Evolutionary conservation across 2,329 filamentous ascomycete species (phyloP).

Genomic region (Graphilbum ipis-grandicollis): DNA sequence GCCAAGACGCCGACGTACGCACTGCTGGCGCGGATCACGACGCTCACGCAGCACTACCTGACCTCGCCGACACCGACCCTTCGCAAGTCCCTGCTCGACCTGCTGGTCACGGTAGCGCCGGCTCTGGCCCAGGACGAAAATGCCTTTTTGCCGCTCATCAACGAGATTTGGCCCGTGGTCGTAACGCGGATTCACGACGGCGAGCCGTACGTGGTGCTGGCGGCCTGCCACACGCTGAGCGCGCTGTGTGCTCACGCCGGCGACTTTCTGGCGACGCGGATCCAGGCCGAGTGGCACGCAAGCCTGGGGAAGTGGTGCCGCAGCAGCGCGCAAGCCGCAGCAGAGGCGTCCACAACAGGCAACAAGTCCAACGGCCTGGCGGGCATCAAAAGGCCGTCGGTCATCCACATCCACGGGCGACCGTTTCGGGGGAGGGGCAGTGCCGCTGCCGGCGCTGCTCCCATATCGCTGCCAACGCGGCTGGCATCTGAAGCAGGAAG

Average conservation of each 20-base stretch:
- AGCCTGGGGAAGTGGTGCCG: conserved; percentile 31
- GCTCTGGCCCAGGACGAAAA: conserved; percentile 62
- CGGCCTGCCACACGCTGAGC: conserved; percentile 51
- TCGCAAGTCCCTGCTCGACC: conserved; percentile 58
- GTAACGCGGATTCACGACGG: conserved; percentile 47
- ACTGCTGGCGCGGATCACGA: conserved; percentile 67
- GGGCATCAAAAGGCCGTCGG: conserved; percentile 2
- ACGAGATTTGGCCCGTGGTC: conserved; percentile 79
- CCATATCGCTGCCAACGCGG: background rate
- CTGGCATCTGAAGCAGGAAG: background rate
- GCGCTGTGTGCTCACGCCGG: conserved; percentile 56
- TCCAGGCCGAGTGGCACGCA: conserved; percentile 54
- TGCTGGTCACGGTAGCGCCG: conserved; percentile 56
- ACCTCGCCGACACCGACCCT: conserved; percentile 69
- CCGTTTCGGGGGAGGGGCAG: background rate
- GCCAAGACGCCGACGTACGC: conserved; percentile 57
- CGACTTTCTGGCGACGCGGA: conserved; percentile 61
- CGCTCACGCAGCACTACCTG: conserved; percentile 77
- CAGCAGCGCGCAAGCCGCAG: background rate
- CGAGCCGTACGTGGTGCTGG: conserved; percentile 51
- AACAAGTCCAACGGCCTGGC: no score
- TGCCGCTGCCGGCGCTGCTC: background rate
- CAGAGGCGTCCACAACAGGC: background rate
- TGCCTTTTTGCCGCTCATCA: conserved; percentile 73
- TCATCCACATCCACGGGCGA: conserved; percentile 2